Base-by-base conservation (phyloP, 768 basidiomycete genomes). In the Suillus cothurnatus region DNA sequence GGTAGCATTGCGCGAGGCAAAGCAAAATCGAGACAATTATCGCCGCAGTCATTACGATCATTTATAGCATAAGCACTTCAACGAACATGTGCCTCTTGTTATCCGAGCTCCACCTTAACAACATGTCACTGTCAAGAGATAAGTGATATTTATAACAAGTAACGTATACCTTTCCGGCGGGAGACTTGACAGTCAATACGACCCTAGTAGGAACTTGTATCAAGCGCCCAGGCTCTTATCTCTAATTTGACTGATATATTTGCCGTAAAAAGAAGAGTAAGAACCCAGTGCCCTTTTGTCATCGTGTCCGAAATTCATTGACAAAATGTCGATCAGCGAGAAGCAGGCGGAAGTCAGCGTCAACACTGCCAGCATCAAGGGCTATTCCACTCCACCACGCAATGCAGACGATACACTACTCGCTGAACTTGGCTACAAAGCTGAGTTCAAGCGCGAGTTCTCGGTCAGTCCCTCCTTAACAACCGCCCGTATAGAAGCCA, bases 401-500 rank as follows among this genome's bases (percentile, higher is more conserved):
- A 78, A 81, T 67, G 81, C 80, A 19, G 89, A 92, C 69, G 80
- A 91, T 72, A 79, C 71, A 6, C 78, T 83, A 49, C 84, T 91
- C 23, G 90, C 88, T 12, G 77, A 84, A 66, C 83, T 92, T 39
- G 90, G 90, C 12, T 92, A 91, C 73, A 89, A 82, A 78, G 81
- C 83, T 72, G 88, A 90, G 75, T 91, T 92, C 76, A 88, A 80
- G 71, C 86, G 90, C 61, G 88, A 91, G 74, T 91, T 92, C 72
- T 87, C 89, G 69, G 89, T 89, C 69, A 68, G 84, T 60, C 14
- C 9, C 12, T n/a, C 59, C 28, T 26, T 38, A 21, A 9, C 50
- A 53, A 31, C 9, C 12, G 1, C 34, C 21, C 9, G 12, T n/a
- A 5, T 50, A 36, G 2, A 39, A 45, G n/a, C 17, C 61, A 55